A percentile compares a stretch with the other conserved stretches of the same genome.
Evolutionary conservation across 257 asterid genomes (phyloP).

Genomic region (Solanum chaucha): DNA sequence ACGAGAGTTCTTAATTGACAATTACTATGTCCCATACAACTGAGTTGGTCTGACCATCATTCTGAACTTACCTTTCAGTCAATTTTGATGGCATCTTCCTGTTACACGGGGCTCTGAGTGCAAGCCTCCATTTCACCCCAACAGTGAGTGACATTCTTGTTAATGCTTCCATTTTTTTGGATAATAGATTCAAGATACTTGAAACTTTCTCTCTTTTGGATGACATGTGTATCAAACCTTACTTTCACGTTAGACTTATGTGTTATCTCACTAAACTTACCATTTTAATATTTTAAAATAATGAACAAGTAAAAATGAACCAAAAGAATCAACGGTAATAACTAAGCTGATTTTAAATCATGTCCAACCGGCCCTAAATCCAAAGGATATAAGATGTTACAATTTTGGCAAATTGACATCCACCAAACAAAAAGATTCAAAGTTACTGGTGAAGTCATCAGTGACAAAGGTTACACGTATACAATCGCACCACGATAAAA

Average conservation of each 20-base stretch:
- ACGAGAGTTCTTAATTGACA: not conserved
- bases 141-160: not conserved
- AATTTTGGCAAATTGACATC: not conserved
- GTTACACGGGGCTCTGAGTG: not conserved
- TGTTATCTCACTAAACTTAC: not conserved
- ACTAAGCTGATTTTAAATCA: not conserved
- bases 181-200: not conserved
- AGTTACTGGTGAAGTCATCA: not conserved
- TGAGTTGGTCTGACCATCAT: not conserved
- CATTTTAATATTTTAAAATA: rapidly evolving
- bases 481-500: not conserved
- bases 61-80: not conserved
- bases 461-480: not conserved
- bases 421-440: not conserved
- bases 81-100: not conserved
- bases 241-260: not conserved
- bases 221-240: not conserved
- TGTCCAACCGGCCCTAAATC: not conserved
- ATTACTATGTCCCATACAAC: not conserved
- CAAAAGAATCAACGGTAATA: too few species aligned
- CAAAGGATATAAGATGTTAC: not conserved
- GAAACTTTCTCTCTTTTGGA: not conserved
- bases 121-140: not conserved
- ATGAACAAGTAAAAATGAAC: not conserved
- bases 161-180: not conserved